These are phyloP conservation scores for Fistulinella cinereoalba DNA, from an alignment of 1,284 basidiomycete species.

Conservation along the genomic window DNA sequence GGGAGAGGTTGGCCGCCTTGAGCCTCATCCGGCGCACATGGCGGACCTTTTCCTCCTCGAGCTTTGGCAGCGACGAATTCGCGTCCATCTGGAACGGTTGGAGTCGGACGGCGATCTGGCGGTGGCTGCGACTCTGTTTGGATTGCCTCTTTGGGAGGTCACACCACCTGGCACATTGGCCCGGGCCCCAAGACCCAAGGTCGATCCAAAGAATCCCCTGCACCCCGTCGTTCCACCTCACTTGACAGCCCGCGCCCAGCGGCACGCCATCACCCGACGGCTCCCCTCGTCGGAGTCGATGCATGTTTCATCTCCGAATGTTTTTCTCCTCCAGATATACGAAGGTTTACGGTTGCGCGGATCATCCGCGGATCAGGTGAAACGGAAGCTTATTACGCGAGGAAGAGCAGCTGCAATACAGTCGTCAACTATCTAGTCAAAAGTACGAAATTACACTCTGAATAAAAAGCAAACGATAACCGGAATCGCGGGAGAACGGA, in stretches of 20 bases:
- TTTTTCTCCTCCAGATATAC: conserved; percentile 9
- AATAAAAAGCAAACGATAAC: conserved; percentile 8
- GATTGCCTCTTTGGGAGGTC: conserved; percentile 30
- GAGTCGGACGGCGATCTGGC: conserved; percentile 10
- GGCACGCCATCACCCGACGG: not conserved
- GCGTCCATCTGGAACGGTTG: conserved; percentile 19
- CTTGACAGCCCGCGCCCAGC: not conserved
- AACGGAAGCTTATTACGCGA: conserved; percentile 16
- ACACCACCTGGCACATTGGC: too few relatives aligned
- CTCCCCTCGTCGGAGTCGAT: conserved; percentile 24
- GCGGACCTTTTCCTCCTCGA: conserved; percentile 63
- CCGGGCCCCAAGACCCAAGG: not conserved
- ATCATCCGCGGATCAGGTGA: conserved; percentile 26
- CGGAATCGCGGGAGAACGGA: conserved; percentile 4
- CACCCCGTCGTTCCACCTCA: not conserved
- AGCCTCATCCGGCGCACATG: conserved; percentile 54
- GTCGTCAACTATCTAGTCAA: conserved; percentile 6
- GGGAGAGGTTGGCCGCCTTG: conserved; percentile 51
- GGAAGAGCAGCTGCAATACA: conserved; percentile 5
- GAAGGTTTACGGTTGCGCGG: conserved; percentile 29
- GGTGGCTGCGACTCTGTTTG: conserved; percentile 8
- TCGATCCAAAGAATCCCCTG: not conserved
- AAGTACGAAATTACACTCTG: conserved; percentile 8
- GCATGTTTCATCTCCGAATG: conserved; percentile 31
- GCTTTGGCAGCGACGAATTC: conserved; percentile 33